Conservation (phyloP, 192 early-diverging fungal species). For the Hyaloraphidium curvatum region DNA sequence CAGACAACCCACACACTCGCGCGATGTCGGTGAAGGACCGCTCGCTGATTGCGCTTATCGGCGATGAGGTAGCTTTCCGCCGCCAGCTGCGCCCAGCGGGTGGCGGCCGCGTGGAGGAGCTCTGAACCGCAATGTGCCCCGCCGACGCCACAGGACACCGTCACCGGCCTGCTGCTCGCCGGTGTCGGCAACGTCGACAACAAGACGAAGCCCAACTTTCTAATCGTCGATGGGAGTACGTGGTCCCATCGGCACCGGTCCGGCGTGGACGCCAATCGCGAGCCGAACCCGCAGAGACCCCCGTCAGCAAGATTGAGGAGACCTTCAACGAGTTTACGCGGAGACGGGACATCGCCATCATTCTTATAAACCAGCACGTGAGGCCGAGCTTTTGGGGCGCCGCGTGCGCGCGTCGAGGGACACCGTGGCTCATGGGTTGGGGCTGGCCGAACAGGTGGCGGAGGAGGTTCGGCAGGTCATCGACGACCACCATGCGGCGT, state of each 20-base stretch:
- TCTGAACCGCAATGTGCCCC: no score
- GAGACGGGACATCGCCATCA: conserved; percentile 92
- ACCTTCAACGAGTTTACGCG: conserved; percentile 73
- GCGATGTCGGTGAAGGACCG: no score
- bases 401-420: no score
- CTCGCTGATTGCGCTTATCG: conserved; percentile 27
- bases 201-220: conserved; percentile 85
- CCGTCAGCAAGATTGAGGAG: conserved; percentile 47
- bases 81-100: no score
- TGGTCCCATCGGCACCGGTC: neutral
- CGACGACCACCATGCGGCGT: conserved; percentile 78
- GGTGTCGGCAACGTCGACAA: conserved; percentile 89
- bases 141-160: no score
- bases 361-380: conserved; percentile 93
- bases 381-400: no score
- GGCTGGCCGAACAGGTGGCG: conserved; percentile 59
- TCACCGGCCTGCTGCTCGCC: conserved; percentile 93
- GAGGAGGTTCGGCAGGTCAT: conserved; percentile 76
- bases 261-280: conserved; percentile 4
- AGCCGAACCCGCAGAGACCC: conserved; percentile 33
- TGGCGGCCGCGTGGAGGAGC: no score
- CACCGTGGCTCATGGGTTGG: no score
- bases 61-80: conserved; percentile 39
- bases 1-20: no score
- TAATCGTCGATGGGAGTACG: conserved; percentile 86